Evolutionary conservation across 352 stramenopile genomes (phyloP), one percentile per base, ranked within the genome.

Genomic region (Phytophthora fragariae): DNA sequence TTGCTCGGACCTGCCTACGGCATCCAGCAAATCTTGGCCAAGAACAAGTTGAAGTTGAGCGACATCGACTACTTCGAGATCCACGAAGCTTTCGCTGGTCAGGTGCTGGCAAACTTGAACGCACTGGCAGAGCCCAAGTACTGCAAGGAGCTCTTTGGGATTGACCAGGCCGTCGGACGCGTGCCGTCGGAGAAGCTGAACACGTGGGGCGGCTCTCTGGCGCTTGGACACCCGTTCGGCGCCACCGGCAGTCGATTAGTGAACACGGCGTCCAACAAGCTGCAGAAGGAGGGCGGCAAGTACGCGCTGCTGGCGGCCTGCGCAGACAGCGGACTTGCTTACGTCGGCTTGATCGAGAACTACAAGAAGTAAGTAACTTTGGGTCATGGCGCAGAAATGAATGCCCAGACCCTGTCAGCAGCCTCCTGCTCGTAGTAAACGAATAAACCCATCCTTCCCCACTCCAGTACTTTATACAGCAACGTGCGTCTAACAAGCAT

Each of bases 51-150:
- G 49, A 97, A 82, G 83, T 74, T 92, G 67, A 94, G 93, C 65
- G 97, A 99, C 75, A 99, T 99, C 79, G 97, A 98, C 77, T 97
- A 98, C 60, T 99, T 99, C 70, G 98, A 99, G 88, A 99, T 99
- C 75, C 98, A 99, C 79, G 98, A 99, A 76, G 98, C 98, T 12
- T 99, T 99, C 84, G 98, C 98, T 29, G 98, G 98, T 33, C 98
- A 99, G 82, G 95, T 99, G 72, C 87, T 99, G 9, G 93, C 96
- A 54, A 99, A 99, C 82, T 79, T 99, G 68, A 97, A 94, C 53
- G 98, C 97, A 10, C 90, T 99, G 76, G 88, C 96, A 37, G 97
- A 96, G 17, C 88, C 97, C 56, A 91, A 97, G 79, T 99, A 98
- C 80, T 98, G 95, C 71, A 97, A 99, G 85, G 88, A 98, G 73